These are phyloP conservation scores for Linum trigynum DNA, from an alignment of 345 rosid species.

Conservation along the genomic window DNA sequence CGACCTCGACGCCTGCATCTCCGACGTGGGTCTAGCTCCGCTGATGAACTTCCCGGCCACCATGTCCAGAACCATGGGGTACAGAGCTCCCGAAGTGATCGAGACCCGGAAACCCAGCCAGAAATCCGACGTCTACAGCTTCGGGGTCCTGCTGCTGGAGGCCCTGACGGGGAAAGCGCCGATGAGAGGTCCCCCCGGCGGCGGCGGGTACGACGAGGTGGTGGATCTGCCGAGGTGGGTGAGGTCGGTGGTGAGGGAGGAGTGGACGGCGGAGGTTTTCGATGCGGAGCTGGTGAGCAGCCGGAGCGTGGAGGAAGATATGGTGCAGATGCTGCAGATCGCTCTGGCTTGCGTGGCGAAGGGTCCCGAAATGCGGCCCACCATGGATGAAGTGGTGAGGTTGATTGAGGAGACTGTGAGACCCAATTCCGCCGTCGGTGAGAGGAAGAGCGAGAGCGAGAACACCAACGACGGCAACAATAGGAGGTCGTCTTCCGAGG, in stretches of 20 bases:
- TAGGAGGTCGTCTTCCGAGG: background rate
- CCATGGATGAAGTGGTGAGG: background rate
- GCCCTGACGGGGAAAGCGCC: slow-evolving; percentile 1
- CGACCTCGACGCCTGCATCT: slow-evolving; percentile 1
- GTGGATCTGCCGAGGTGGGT: slow-evolving; percentile 4
- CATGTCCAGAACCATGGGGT: background rate
- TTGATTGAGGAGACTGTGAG: background rate
- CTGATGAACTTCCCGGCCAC: background rate
- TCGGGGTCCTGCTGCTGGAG: slow-evolving; percentile 4
- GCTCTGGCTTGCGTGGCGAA: slow-evolving; percentile 7
- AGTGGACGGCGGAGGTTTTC: slow-evolving; percentile 4
- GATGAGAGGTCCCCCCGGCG: background rate
- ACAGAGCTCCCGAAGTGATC: background rate
- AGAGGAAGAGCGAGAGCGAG: background rate
- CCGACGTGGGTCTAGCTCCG: slow-evolving; percentile 1
- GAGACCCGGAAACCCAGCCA: background rate
- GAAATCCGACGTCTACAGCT: slow-evolving; percentile 6
- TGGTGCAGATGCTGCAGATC: slow-evolving; percentile 1
- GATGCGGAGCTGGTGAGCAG: background rate
- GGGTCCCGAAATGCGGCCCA: background rate
- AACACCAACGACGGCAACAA: background rate
- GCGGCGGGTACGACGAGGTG: background rate
- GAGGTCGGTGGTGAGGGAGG: slow-evolving; percentile 2
- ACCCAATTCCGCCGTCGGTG: background rate
- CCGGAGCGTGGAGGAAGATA: background rate